Percentiles rank a stretch among this genome's conserved stretches.
These are phyloP conservation scores for Corymbia calophylla DNA, from an alignment of 441 rosid species.

Conservation along the genomic window DNA sequence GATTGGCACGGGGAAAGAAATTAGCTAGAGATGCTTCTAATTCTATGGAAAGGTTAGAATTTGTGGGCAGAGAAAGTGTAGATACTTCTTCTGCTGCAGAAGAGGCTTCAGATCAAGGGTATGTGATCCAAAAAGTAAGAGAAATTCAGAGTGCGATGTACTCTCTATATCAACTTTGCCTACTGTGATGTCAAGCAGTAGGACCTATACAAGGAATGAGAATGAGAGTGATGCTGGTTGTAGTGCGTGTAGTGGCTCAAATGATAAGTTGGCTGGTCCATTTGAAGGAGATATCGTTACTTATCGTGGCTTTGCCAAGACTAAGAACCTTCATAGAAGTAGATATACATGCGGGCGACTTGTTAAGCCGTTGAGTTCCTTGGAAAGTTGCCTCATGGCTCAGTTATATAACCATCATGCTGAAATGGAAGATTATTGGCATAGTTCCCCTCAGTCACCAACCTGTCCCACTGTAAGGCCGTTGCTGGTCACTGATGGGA, in stretches of 20 bases:
- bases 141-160: slow-evolving; percentile 12
- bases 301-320: slow-evolving; percentile 17
- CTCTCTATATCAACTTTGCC: slow-evolving; percentile 16
- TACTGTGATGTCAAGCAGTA: slow-evolving; percentile 9
- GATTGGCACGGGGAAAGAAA: slow-evolving; percentile 22
- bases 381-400: slow-evolving; percentile 15
- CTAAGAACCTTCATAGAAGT: slow-evolving; percentile 16
- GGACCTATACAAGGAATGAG: slow-evolving; percentile 6
- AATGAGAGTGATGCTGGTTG: slow-evolving; percentile 2
- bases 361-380: slow-evolving; percentile 5
- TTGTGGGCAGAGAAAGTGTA: slow-evolving; percentile 3
- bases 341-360: not conserved
- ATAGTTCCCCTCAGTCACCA: not conserved
- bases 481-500: slow-evolving; percentile 3
- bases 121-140: slow-evolving; percentile 12
- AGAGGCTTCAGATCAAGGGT: slow-evolving; percentile 12
- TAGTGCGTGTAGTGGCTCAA: not conserved
- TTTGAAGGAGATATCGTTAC: not conserved
- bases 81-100: slow-evolving; percentile 20
- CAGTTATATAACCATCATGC: slow-evolving; percentile 2
- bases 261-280: not conserved
- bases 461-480: not conserved
- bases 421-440: not conserved
- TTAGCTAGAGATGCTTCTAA: slow-evolving; percentile 17
- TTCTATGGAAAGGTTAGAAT: slow-evolving; percentile 5